phyloP scores from a whole-genome alignment of 441 rosid species.

The Brassica balearica region DNA sequence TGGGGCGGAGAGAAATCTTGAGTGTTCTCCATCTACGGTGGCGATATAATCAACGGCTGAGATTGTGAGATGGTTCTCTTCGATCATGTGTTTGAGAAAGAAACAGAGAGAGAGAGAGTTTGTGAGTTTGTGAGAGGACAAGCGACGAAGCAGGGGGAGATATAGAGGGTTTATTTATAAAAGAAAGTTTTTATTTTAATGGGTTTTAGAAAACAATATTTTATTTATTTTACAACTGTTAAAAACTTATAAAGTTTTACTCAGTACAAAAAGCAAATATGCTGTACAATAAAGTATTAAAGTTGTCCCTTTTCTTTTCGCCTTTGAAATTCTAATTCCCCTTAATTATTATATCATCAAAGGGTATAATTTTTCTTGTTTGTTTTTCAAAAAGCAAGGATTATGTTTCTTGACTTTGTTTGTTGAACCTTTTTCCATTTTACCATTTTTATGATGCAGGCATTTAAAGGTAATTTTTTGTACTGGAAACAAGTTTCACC shows the following conservation, averaged over 20 bases:
- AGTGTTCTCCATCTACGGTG: conserved; percentile 66
- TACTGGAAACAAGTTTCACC: not conserved
- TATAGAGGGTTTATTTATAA: conserved; percentile 36
- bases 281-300: conserved; percentile 39
- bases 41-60: conserved; percentile 39
- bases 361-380: not conserved
- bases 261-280: conserved; percentile 43
- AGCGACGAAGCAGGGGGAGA: conserved; percentile 5
- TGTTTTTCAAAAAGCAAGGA: conserved; percentile 15
- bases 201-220: not conserved
- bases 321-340: conserved; percentile 15
- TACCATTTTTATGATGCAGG: not conserved
- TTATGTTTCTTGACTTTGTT: conserved; percentile 35
- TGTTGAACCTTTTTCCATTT: not conserved
- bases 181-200: conserved; percentile 1
- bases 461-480: not conserved
- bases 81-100: conserved; percentile 49
- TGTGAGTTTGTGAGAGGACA: conserved; percentile 11
- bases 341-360: conserved; percentile 32
- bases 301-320: conserved; percentile 42
- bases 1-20: conserved; percentile 72
- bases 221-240: conserved; percentile 34
- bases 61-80: conserved; percentile 34
- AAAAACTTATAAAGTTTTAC: conserved; percentile 25
- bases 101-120: conserved; percentile 1